A percentile compares a stretch with the other conserved stretches of the same genome.
phyloP scores from a whole-genome alignment of 2,329 filamentous ascomycete species.

The Phialemoniopsis sp. region DNA sequence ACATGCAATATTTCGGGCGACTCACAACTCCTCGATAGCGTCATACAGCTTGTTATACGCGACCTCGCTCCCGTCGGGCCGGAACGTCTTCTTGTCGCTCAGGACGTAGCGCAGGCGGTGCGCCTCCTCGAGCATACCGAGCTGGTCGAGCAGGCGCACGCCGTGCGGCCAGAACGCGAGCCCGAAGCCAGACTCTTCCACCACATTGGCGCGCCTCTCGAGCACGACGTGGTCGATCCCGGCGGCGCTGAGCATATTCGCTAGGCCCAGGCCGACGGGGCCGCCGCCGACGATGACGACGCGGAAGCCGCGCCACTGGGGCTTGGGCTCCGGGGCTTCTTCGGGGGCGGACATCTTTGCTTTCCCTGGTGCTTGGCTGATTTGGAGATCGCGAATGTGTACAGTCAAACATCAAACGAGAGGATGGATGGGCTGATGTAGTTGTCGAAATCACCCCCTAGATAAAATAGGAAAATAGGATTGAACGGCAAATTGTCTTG shows the following conservation, averaged over 20 bases:
- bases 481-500: no score
- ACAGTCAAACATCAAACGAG: no score
- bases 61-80: conserved; percentile 11
- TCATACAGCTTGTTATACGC: conserved; percentile 12
- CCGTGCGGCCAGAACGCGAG: conserved; percentile 18
- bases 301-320: no score
- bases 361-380: no score
- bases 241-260: conserved; percentile 20
- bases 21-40: conserved; percentile 3
- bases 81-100: conserved; percentile 10
- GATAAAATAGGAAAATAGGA: no score
- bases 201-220: conserved; percentile 13
- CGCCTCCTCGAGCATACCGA: conserved; percentile 16
- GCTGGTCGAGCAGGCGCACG: conserved; percentile 19
- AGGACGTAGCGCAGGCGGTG: conserved; percentile 8
- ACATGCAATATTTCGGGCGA: no score
- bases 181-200: conserved; percentile 14
- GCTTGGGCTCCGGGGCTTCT: no score
- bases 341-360: no score
- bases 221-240: conserved; percentile 23
- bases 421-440: no score
- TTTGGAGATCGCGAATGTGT: no score
- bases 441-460: no score
- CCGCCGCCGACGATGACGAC: conserved; percentile 6
- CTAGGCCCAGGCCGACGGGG: conserved; percentile 23